Evolutionary conservation across 2,329 filamentous ascomycete genomes (phyloP).

Genomic region (Ilyonectria robusta): DNA sequence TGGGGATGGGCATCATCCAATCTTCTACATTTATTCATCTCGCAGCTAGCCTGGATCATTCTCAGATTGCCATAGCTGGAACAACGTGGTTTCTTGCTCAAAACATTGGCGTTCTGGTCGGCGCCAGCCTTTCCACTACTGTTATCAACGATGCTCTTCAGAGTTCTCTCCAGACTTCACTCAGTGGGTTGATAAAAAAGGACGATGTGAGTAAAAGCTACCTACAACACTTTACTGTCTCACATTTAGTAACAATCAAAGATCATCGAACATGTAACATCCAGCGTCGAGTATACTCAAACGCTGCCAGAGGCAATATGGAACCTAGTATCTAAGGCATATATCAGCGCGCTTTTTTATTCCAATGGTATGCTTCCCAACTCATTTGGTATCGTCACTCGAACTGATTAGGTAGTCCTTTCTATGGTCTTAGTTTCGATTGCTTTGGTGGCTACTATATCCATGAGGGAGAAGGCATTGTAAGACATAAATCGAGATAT

Average conservation of each 20-base stretch:
- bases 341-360: conserved; percentile 1
- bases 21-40: conserved; percentile 27
- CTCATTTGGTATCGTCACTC: no score
- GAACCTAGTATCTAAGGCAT: conserved; percentile 5
- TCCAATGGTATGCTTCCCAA: conserved; percentile 6
- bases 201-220: neutral
- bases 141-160: conserved; percentile 19
- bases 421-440: neutral
- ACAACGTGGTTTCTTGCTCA: conserved; percentile 25
- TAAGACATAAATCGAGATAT: neutral
- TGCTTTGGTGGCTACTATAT: neutral
- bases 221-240: no score
- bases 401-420: neutral
- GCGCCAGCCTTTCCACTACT: conserved; percentile 21
- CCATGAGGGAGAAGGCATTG: neutral
- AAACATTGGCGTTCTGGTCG: conserved; percentile 22
- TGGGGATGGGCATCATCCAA: conserved; percentile 27
- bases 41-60: conserved; percentile 15
- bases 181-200: neutral
- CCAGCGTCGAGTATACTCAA: conserved; percentile 1
- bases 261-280: conserved; percentile 19
- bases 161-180: neutral
- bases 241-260: neutral
- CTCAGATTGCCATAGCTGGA: conserved; percentile 21
- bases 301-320: neutral